Evolutionary conservation across 768 basidiomycete species (phyloP).

Genomic region (Amanita phalloides): DNA sequence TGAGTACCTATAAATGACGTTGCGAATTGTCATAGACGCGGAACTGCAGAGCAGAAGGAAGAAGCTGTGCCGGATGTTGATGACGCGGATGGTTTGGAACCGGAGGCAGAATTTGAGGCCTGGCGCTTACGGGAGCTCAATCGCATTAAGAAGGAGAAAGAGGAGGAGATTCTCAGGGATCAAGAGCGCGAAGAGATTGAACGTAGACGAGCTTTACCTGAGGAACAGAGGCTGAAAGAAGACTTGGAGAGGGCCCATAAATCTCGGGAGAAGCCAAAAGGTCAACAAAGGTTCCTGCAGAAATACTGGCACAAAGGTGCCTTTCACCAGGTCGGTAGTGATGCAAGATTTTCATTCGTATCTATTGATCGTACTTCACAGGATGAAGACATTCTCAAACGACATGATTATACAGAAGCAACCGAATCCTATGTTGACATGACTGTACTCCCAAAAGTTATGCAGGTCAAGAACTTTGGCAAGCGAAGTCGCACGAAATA

Average conservation of each 20-base stretch:
- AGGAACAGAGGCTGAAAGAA: conserved; percentile 86
- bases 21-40: neutral
- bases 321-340: conserved; percentile 73
- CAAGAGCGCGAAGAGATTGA: conserved; percentile 88
- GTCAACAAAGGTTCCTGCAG: conserved; percentile 86
- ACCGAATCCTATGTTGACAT: conserved; percentile 86
- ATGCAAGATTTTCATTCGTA: neutral
- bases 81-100: conserved; percentile 90
- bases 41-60: conserved; percentile 71
- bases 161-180: conserved; percentile 72
- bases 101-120: conserved; percentile 84
- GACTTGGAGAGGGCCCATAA: conserved; percentile 83
- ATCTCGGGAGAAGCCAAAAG: conserved; percentile 81
- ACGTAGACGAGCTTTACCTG: conserved; percentile 82
- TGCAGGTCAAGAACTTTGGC: conserved; percentile 95
- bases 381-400: conserved; percentile 82
- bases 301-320: conserved; percentile 99
- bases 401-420: conserved; percentile 82
- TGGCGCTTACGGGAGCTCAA: conserved; percentile 92
- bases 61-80: conserved; percentile 81
- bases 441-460: conserved; percentile 81
- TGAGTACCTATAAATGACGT: conserved; percentile 26
- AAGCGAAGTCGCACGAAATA: conserved; percentile 92
- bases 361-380: conserved; percentile 7
- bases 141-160: conserved; percentile 92